A percentile compares a stretch with the other conserved stretches of the same genome.
phyloP scores from a whole-genome alignment of 352 stramenopile genomes.

The Pythium rishiriense region DNA sequence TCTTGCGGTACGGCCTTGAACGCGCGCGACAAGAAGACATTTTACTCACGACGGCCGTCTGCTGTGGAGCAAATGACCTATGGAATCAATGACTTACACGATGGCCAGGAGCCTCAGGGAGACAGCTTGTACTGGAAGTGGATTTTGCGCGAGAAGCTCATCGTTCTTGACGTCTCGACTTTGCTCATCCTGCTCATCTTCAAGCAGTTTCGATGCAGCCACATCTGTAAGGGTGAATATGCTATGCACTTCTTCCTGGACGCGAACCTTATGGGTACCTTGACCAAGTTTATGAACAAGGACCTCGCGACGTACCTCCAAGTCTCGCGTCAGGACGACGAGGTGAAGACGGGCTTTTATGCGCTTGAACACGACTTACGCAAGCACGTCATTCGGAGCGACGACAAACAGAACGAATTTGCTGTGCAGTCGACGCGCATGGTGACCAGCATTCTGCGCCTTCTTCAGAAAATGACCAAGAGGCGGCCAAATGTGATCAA shows the following conservation, averaged over 20 bases:
- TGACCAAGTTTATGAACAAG: constrained; percentile 90
- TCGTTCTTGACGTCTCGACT: constrained; percentile 73
- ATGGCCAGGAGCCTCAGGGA: constrained; percentile 36
- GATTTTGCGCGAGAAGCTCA: constrained; percentile 79
- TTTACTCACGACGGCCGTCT: constrained; percentile 66
- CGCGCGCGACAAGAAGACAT: constrained; percentile 79
- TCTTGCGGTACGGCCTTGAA: constrained; percentile 68
- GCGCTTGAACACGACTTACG: constrained; percentile 61
- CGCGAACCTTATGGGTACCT: constrained; percentile 61
- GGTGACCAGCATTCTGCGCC: constrained; percentile 75
- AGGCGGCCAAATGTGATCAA: constrained; percentile 86
- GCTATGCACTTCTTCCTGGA: constrained; percentile 83
- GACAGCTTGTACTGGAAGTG: constrained; percentile 81
- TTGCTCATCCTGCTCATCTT: constrained; percentile 66
- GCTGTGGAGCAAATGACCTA: constrained; percentile 45
- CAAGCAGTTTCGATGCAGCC: constrained; percentile 76
- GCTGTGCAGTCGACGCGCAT: constrained; percentile 62
- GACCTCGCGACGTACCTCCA: constrained; percentile 80
- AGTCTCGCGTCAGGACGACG: constrained; percentile 61
- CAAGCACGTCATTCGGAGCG: constrained; percentile 55
- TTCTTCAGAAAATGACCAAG: constrained; percentile 85
- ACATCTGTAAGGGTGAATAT: constrained; percentile 78
- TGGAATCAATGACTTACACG: constrained; percentile 49
- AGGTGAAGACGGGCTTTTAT: constrained; percentile 55
- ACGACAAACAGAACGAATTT: constrained; percentile 75